phyloP scores from a whole-genome alignment of 2,329 filamentous ascomycete genomes.

The Cadophora malorum region DNA sequence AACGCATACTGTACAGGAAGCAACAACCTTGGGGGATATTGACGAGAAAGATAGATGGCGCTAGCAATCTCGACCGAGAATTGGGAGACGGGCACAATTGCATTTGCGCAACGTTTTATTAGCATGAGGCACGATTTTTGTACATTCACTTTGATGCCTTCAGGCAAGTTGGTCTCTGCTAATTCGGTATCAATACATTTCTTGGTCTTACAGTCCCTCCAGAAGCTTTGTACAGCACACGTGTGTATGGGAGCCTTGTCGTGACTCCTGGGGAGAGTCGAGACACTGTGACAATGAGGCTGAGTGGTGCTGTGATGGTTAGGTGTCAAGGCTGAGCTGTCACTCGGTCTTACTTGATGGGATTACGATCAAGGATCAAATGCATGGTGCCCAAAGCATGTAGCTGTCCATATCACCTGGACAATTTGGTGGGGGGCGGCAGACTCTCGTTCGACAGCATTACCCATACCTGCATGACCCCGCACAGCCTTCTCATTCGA shows the following conservation, averaged over 20 bases:
- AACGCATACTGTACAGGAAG: not conserved
- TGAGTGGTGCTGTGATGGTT: conserved; percentile 4
- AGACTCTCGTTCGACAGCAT: conserved; percentile 2
- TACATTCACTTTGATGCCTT: conserved; percentile 9
- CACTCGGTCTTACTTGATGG: conserved; percentile 1
- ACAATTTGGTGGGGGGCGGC: conserved; percentile 5
- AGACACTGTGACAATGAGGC: conserved; percentile 3
- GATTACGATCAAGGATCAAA: conserved; percentile 9
- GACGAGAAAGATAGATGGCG: not conserved
- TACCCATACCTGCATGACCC: conserved; percentile 7
- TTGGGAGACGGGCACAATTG: not conserved
- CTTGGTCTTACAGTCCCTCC: not conserved
- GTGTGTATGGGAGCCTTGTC: conserved; percentile 1
- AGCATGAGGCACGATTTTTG: conserved; percentile 4
- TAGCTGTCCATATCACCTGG: not conserved
- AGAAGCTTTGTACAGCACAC: not conserved
- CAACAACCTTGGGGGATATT: conserved; percentile 1
- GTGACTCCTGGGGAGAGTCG: not conserved
- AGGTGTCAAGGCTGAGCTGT: conserved; percentile 4
- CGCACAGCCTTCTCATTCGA: conserved; percentile 11
- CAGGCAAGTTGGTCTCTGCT: conserved; percentile 1
- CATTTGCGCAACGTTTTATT: conserved; percentile 2
- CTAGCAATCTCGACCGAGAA: not conserved
- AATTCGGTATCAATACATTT: conserved; percentile 1
- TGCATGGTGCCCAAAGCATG: conserved; percentile 9